Evolutionary conservation across 345 rosid species (phyloP).

Genomic region (Pugionium dolabratum): DNA sequence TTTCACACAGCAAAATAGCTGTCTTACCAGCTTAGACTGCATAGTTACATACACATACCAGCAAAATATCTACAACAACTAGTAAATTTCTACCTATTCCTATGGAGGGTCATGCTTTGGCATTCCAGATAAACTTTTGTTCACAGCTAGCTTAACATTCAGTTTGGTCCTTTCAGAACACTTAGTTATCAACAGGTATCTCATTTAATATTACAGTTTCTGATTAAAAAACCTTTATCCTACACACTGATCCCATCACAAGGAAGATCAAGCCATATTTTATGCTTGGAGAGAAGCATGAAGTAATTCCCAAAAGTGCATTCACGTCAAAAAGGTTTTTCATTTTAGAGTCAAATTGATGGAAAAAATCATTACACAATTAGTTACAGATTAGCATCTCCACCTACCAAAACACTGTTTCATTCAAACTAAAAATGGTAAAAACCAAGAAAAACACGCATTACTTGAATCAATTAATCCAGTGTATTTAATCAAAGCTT

Average conservation of each 20-base stretch:
- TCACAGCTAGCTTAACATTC: constrained; percentile 29
- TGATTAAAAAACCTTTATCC: neutral
- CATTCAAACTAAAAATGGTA: constrained; percentile 14
- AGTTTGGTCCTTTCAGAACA: constrained; percentile 28
- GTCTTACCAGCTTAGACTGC: constrained; percentile 18
- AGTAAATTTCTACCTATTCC: constrained; percentile 38
- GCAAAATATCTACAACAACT: constrained; percentile 26
- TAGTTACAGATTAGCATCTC: constrained; percentile 8
- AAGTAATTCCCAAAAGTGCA: constrained; percentile 7
- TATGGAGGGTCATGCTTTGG: constrained; percentile 39
- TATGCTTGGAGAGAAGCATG: neutral
- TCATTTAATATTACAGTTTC: neutral
- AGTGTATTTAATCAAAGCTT: constrained; percentile 1
- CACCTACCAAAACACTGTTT: constrained; percentile 26
- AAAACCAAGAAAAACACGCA: neutral
- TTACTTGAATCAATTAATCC: constrained; percentile 18
- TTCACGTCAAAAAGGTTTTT: neutral
- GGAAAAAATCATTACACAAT: neutral
- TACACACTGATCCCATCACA: constrained; percentile 19
- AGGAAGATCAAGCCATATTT: constrained; percentile 13
- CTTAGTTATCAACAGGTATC: constrained; percentile 26
- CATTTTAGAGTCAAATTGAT: constrained; percentile 1
- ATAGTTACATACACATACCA: constrained; percentile 11
- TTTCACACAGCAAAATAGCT: constrained; percentile 3
- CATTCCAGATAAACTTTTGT: constrained; percentile 30